phyloP scores from a whole-genome alignment of 2,329 filamentous ascomycete genomes.

The Chaetomium globosum region DNA sequence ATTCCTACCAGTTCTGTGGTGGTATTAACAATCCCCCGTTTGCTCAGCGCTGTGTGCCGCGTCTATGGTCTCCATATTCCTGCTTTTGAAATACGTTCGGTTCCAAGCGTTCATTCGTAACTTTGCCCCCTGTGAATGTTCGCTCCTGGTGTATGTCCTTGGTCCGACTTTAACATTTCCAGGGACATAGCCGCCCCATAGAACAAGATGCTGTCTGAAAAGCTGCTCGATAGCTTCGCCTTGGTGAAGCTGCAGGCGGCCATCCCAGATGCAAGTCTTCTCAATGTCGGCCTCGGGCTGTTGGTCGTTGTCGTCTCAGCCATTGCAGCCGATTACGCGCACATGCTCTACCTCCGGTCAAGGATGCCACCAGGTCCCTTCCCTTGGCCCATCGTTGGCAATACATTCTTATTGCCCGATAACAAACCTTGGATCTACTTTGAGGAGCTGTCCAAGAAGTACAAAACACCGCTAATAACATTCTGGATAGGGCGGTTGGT shows the following conservation, averaged over 20 bases:
- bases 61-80: neutral
- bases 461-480: constrained; percentile 55
- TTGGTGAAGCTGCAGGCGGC: constrained; percentile 36
- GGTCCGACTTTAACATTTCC: neutral
- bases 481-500: constrained; percentile 57
- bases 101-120: neutral
- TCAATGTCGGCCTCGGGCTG: constrained; percentile 33
- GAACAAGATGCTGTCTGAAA: constrained; percentile 37
- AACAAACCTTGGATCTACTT: constrained; percentile 62
- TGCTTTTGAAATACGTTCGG: neutral
- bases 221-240: constrained; percentile 30
- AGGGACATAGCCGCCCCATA: too few relatives aligned
- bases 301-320: constrained; percentile 37
- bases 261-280: constrained; percentile 28
- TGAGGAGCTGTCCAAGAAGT: constrained; percentile 54
- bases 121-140: neutral
- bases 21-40: neutral
- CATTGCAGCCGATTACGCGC: constrained; percentile 48
- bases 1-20: neutral
- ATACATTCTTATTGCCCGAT: constrained; percentile 57
- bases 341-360: constrained; percentile 53
- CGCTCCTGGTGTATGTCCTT: neutral
- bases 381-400: constrained; percentile 57
- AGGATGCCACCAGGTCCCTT: constrained; percentile 59
- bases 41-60: neutral